Evolutionary conservation across 306 rosid species (phyloP).

Genomic region (Inga leiocalycina): DNA sequence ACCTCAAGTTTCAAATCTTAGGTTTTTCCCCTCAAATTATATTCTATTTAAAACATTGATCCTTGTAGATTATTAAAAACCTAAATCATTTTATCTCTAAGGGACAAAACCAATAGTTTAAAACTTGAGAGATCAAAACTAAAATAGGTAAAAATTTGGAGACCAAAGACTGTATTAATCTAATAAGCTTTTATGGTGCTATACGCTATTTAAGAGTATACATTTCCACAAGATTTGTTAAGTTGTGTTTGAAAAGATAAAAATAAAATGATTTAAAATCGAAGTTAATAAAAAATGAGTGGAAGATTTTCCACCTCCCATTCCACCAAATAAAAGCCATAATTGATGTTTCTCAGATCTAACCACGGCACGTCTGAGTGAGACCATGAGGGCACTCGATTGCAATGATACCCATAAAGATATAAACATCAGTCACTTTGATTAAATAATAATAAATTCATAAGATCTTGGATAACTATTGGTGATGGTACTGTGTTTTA

Average conservation of each 20-base stretch:
- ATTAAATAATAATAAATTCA: not conserved
- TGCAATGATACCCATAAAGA: constrained; percentile 35
- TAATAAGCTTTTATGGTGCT: not conserved
- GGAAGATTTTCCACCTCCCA: not conserved
- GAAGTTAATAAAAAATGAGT: not conserved
- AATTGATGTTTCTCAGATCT: constrained; percentile 65
- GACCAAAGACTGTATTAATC: too few relatives aligned
- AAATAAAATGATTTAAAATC: not conserved
- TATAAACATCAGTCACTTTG: not conserved
- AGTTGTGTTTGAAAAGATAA: not conserved
- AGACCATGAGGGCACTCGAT: constrained; percentile 39
- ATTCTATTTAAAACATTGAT: too few relatives aligned
- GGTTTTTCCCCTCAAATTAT: too few relatives aligned
- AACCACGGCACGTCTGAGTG: constrained; percentile 28
- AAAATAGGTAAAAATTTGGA: too few relatives aligned
- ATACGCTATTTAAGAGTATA: not conserved
- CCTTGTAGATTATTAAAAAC: too few relatives aligned
- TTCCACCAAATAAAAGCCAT: constrained; percentile 31
- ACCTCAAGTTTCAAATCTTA: too few relatives aligned
- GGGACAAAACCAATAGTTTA: too few relatives aligned
- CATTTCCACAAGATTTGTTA: not conserved
- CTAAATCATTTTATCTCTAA: too few relatives aligned
- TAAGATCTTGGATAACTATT: not conserved
- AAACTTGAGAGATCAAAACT: too few relatives aligned
- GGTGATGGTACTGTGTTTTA: not conserved